Base-by-base conservation (phyloP, 495 filamentous ascomycete genomes). In the Podospora pseudopauciseta region DNA sequence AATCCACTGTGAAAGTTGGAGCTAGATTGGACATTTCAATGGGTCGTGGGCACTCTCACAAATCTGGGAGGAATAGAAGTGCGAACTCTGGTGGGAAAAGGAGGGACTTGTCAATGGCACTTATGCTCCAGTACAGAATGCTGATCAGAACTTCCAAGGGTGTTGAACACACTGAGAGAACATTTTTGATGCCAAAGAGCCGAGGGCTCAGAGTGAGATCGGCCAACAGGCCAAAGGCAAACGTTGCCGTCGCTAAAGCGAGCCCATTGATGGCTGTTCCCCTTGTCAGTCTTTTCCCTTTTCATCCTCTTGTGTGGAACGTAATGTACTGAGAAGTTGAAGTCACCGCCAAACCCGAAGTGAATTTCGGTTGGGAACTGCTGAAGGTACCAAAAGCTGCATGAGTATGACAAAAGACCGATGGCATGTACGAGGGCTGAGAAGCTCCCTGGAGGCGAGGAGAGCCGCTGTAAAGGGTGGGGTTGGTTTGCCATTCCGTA, bases 61-160 rank as follows among this genome's bases (percentile, higher is more conserved):
- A 75, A 75, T 97, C 93, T 78, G 81, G 72, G 6, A 73, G 49
- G 28, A 84, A 75, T n/a, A 80, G 75, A 56, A 87, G 73, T 39
- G 76, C 71, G 20, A 83, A 72, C 27, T 80, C 82, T 1, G 83
- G 81, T 6, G 83, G 82, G 53, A 85, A 70, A 26, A 86, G 76
- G 67, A 87, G 75, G 18, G 64, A 72, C 68, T 86, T 85, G 77
- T 93, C 89, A 69, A 92, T 89, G 60, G 81, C 75, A 20, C 87
- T 85, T 23, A 97, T 81, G 49, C 87, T 83, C 92, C 93, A 96
- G 76, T 97, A 97, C 0, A 97, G 82, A n/a, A 93, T 78, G 74
- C 86, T 91, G 72, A 97, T 91, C 34, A 97, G 77, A 27, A 94
- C 86, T 72, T 92, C 91, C 68, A 97, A 78, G 2, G 93, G 94